A percentile compares a stretch with the other conserved stretches of the same genome.
These are phyloP conservation scores for Melampsora larici-populina DNA, from an alignment of 1,284 basidiomycete genomes.

Conservation along the genomic window DNA sequence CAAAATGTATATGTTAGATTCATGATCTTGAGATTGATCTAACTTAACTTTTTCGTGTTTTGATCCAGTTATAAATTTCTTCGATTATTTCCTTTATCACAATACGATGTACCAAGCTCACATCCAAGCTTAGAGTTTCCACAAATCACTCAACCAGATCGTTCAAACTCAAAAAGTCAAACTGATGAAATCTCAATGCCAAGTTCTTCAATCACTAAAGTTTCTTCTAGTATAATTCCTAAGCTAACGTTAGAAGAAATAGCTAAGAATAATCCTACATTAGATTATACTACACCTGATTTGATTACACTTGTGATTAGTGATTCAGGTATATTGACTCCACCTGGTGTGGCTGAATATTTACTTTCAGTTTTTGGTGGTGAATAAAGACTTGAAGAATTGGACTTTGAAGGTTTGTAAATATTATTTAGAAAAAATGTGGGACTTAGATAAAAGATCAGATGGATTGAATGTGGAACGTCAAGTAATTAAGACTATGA, in stretches of 20 bases:
- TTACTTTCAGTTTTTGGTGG: conserved; percentile 77
- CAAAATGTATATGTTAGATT: not conserved
- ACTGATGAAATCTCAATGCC: not conserved
- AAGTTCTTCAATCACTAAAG: not conserved
- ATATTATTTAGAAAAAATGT: too few relatives aligned
- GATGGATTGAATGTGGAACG: too few relatives aligned
- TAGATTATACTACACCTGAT: conserved; percentile 57
- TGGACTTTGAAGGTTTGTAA: not conserved
- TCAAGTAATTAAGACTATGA: too few relatives aligned
- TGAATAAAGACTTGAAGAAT: conserved; percentile 22
- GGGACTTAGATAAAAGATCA: too few relatives aligned
- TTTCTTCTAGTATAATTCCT: not conserved
- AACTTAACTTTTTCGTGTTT: not conserved
- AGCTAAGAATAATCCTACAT: conserved; percentile 55
- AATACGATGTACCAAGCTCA: conserved; percentile 49
- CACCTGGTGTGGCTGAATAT: conserved; percentile 84
- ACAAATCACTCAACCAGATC: not conserved
- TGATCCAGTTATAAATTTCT: conserved; percentile 52
- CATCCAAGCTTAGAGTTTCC: conserved; percentile 31
- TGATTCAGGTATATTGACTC: conserved; percentile 85
- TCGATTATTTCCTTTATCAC: conserved; percentile 52
- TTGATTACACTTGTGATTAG: conserved; percentile 83
- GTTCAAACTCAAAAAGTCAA: not conserved
- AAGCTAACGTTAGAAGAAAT: conserved; percentile 50
- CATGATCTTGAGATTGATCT: not conserved